phyloP scores from a whole-genome alignment of 169 alveolate species.

The Plasmodium blacklocki region DNA sequence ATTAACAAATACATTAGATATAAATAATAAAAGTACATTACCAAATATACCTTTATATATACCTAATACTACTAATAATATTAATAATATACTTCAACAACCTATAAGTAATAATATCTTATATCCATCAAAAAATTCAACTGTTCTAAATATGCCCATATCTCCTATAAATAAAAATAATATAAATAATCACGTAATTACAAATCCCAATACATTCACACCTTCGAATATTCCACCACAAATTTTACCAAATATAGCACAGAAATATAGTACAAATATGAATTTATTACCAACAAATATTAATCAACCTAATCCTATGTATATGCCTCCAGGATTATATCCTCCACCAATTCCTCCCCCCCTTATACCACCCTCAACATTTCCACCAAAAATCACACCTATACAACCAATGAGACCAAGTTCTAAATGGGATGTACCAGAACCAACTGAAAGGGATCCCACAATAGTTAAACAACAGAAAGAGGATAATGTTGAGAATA shows the following conservation, averaged over 20 bases:
- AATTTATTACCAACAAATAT: conserved; percentile 47
- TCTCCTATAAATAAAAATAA: conserved; percentile 1
- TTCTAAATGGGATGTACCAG: too few species aligned
- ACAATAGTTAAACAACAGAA: too few species aligned
- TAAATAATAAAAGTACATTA: conserved; percentile 18
- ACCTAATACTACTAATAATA: conserved; percentile 22
- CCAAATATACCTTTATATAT: conserved; percentile 39
- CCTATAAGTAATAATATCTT: conserved; percentile 22
- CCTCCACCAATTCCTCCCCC: conserved; percentile 48
- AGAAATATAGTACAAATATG: conserved; percentile 35
- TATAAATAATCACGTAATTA: neutral
- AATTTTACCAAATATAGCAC: conserved; percentile 9
- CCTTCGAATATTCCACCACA: conserved; percentile 57
- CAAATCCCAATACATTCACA: conserved; percentile 2
- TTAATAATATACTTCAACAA: conserved; percentile 14
- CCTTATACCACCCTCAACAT: neutral
- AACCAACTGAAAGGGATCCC: too few species aligned
- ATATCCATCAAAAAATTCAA: conserved; percentile 10
- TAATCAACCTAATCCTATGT: conserved; percentile 28
- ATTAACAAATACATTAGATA: conserved; percentile 31
- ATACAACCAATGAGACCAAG: neutral
- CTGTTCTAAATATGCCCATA: conserved; percentile 18
- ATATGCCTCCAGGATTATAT: conserved; percentile 45
- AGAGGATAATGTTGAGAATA: too few species aligned
- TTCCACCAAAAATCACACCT: neutral